Evolutionary conservation across 768 basidiomycete species (phyloP).

Genomic region (Hygrocybe punicea): DNA sequence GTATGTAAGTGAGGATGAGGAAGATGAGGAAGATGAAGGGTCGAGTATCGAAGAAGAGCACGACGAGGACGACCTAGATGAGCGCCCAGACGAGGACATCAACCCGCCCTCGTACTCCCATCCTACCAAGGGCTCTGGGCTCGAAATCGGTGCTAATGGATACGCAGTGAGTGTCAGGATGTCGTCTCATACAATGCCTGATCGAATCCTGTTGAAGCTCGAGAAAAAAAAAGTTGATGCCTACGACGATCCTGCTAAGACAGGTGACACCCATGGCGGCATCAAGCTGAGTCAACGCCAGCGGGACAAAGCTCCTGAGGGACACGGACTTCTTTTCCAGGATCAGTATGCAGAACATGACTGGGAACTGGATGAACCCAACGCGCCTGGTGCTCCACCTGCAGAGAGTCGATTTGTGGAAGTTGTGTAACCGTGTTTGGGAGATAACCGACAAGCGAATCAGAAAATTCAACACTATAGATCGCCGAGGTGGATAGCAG

Average conservation of each 20-base stretch:
- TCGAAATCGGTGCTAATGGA: slow-evolving; percentile 51
- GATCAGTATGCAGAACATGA: too few relatives aligned
- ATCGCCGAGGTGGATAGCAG: too few relatives aligned
- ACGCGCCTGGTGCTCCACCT: too few relatives aligned
- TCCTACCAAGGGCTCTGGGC: slow-evolving; percentile 37
- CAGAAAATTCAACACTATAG: too few relatives aligned
- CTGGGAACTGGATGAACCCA: too few relatives aligned
- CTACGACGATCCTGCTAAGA: slow-evolving; percentile 12
- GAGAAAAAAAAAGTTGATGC: slow-evolving; percentile 38
- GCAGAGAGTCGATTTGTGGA: too few relatives aligned
- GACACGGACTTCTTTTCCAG: too few relatives aligned
- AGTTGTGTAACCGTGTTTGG: too few relatives aligned
- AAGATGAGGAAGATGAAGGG: slow-evolving; percentile 55
- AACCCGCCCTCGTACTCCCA: slow-evolving; percentile 64
- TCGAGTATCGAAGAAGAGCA: slow-evolving; percentile 60
- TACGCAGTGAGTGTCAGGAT: slow-evolving; percentile 47
- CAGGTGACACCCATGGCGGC: slow-evolving; percentile 28
- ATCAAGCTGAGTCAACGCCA: slow-evolving; percentile 56
- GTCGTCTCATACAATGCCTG: background rate
- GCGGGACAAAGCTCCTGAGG: slow-evolving; percentile 72
- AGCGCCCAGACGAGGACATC: slow-evolving; percentile 38
- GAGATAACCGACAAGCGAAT: too few relatives aligned
- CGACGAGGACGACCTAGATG: slow-evolving; percentile 45
- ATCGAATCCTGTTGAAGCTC: slow-evolving; percentile 18
- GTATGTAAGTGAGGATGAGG: slow-evolving; percentile 79